A percentile compares a stretch with the other conserved stretches of the same genome.
Conservation (phyloP, 108 stramenopile species). For the Pseudonitzschia pungens region DNA sequence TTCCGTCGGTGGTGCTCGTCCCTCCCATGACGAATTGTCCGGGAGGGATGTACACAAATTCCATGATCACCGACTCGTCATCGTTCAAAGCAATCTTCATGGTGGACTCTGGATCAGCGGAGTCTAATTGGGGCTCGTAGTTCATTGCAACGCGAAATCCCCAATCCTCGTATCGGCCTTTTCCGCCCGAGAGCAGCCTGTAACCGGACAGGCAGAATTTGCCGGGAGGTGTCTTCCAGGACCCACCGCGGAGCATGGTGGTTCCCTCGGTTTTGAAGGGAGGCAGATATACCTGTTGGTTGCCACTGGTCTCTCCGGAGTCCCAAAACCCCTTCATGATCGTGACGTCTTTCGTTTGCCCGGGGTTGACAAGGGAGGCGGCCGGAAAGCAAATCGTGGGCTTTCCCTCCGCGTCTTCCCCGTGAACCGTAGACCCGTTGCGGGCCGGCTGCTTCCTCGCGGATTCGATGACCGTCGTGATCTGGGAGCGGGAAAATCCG, state of each 20-base stretch:
- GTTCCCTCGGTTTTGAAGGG: conserved; percentile 3
- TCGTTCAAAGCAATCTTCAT: background rate
- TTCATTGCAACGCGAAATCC: conserved; percentile 16
- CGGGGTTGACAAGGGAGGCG: background rate
- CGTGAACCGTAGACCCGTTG: background rate
- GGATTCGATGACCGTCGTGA: background rate
- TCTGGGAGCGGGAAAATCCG: background rate
- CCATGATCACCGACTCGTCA: background rate
- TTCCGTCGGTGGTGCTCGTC: background rate
- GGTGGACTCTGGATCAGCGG: background rate
- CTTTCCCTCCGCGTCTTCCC: background rate
- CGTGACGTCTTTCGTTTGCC: conserved; percentile 15
- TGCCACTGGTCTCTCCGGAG: background rate
- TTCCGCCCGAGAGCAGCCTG: conserved; percentile 1
- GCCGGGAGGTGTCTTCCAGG: conserved; percentile 5
- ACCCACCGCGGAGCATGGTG: conserved; percentile 10
- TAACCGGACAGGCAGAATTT: background rate
- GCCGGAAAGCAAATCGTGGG: conserved; percentile 14
- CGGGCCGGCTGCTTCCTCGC: background rate
- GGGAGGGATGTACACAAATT: conserved; percentile 18
- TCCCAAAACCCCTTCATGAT: conserved; percentile 16
- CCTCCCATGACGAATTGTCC: conserved; percentile 21
- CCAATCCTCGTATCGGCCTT: conserved; percentile 16
- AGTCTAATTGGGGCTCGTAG: too few species aligned
- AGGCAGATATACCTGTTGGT: conserved; percentile 17